These are phyloP conservation scores for Chloris gayana DNA, from an alignment of 176 grass and related monocot genomes.

Conservation along the genomic window DNA sequence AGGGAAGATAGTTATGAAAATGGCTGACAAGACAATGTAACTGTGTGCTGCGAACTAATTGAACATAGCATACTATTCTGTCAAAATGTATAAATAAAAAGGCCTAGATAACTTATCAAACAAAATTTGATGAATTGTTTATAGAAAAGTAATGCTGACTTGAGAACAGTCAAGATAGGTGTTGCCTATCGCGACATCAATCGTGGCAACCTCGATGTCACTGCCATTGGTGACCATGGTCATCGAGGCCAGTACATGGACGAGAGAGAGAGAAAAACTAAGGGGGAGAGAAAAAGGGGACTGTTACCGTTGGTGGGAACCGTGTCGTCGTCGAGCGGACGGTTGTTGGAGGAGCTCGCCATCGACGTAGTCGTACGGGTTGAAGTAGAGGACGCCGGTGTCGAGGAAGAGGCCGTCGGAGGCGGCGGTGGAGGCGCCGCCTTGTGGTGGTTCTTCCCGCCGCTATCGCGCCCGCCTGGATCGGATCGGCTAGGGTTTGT, in stretches of 20 bases:
- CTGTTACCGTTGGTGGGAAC: no score
- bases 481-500: no score
- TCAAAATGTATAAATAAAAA: neutral
- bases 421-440: no score
- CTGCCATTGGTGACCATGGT: slow-evolving; percentile 81
- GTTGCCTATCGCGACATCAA: slow-evolving; percentile 83
- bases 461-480: no score
- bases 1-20: slow-evolving; percentile 38
- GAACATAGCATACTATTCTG: neutral
- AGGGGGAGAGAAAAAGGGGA: no score
- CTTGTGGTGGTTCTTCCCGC: no score
- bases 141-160: neutral
- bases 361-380: no score
- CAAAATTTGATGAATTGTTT: neutral
- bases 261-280: no score
- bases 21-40: neutral
- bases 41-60: neutral
- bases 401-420: no score
- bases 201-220: slow-evolving; percentile 80
- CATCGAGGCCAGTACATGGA: slow-evolving; percentile 96
- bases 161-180: slow-evolving; percentile 76
- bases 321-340: no score
- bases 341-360: no score
- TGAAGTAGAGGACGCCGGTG: no score
- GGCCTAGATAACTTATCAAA: neutral